phyloP scores from a whole-genome alignment of 2,329 filamentous ascomycete species.

The Talaromyces sp. region DNA sequence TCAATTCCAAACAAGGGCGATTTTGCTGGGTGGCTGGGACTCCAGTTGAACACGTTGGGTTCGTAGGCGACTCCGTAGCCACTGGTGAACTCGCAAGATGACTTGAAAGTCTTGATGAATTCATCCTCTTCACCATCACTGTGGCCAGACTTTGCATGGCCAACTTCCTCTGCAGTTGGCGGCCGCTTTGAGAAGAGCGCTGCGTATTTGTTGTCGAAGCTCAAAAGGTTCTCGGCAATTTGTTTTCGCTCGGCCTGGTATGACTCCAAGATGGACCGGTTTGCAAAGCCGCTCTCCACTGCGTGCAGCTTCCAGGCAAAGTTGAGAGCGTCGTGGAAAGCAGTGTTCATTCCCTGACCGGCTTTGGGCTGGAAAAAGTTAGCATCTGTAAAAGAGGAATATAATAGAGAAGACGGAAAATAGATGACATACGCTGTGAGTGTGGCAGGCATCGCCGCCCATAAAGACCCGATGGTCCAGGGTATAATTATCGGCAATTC shows the following conservation, averaged over 20 bases:
- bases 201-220: constrained; percentile 85
- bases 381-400: not conserved
- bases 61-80: constrained; percentile 86
- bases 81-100: constrained; percentile 83
- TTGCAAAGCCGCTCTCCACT: constrained; percentile 75
- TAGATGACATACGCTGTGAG: constrained; percentile 42
- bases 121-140: constrained; percentile 50
- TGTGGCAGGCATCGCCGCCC: constrained; percentile 61
- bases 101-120: constrained; percentile 87
- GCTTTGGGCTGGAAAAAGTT: constrained; percentile 48
- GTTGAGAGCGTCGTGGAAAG: constrained; percentile 66
- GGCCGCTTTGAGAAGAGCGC: constrained; percentile 79
- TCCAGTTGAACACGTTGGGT: constrained; percentile 81
- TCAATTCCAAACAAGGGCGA: constrained; percentile 63
- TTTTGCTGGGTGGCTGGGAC: constrained; percentile 62
- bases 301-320: constrained; percentile 94
- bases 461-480: constrained; percentile 61
- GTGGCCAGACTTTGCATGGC: constrained; percentile 51
- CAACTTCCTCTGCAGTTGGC: constrained; percentile 66
- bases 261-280: constrained; percentile 68
- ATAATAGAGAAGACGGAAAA: not conserved
- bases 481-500: constrained; percentile 59
- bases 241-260: constrained; percentile 83
- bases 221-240: constrained; percentile 74
- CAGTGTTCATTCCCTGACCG: constrained; percentile 59